Base-by-base conservation (phyloP, 495 filamentous ascomycete genomes). In the Penicillium ochrochloron region DNA sequence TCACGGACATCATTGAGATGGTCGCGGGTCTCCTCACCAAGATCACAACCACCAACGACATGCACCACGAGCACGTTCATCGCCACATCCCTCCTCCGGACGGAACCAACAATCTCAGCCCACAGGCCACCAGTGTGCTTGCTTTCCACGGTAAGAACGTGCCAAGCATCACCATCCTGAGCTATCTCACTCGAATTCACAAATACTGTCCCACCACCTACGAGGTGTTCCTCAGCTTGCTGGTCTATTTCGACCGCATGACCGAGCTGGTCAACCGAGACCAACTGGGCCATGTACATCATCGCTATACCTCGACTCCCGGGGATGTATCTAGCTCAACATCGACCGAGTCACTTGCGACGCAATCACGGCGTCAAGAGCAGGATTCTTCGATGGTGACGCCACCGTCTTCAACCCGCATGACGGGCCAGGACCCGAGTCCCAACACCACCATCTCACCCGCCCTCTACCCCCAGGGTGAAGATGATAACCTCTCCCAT, bases 81-180 rank as follows among this genome's bases (percentile, higher is more conserved):
- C 80, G 89, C 56, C 85, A 89, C 60, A 86, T 92, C 63, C 88
- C 91, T 19, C 81, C 86, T 11, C 76, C 86, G 15, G 88, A 92
- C 56, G 87, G 85, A 12, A 83, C 87, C 5, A 74, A 82, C 31
- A 85, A 84, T 42, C 83, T 97, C 70, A 93, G 85, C 70, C 87
- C 87, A 12, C 86, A 96, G 64, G 92, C 93, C 57, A 92, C 88
- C 55, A 96, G 92, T 60, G 95, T 99, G 2, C 86, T 99, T 12
- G 96, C 95, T n/a, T 99, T 99, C 70, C 95, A 99, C 75, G 95
- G 95, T 29, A 99, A 98, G 78, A 99, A 99, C 65, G 92, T 98
- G 10, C 95, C 95, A 2, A 95, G 90, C 71, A 99, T 99, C 64
- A 96, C 94, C 37, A 98, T 99, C 59, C 80, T 96, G 60, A 98